A percentile compares a stretch with the other conserved stretches of the same genome.
Conservation (phyloP, 148 eudicot species). For the Rhododendron simsii region DNA sequence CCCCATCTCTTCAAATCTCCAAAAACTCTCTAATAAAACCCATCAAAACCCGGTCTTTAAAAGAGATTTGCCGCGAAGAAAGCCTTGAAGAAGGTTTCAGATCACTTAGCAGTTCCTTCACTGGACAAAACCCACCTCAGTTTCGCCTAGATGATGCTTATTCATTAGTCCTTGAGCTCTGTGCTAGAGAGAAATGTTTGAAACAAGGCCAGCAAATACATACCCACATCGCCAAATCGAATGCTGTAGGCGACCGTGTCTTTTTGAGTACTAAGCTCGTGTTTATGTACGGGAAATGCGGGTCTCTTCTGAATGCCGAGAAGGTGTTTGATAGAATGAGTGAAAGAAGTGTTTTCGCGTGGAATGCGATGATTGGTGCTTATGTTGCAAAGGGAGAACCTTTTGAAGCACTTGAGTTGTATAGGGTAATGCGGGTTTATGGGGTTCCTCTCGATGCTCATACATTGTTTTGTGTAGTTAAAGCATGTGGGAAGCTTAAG, state of each 20-base stretch:
- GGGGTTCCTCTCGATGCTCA: constrained; percentile 52
- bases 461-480: constrained; percentile 59
- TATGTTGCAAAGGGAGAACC: constrained; percentile 53
- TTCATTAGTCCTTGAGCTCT: constrained; percentile 61
- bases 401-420: constrained; percentile 46
- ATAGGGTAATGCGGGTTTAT: constrained; percentile 45
- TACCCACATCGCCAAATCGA: constrained; percentile 32
- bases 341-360: constrained; percentile 18
- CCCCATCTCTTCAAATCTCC: constrained; percentile 2
- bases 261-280: constrained; percentile 30
- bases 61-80: constrained; percentile 31
- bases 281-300: constrained; percentile 77
- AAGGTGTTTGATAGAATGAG: constrained; percentile 49
- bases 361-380: constrained; percentile 94
- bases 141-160: constrained; percentile 52
- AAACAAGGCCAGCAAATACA: constrained; percentile 54
- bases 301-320: constrained; percentile 47
- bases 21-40: constrained; percentile 19
- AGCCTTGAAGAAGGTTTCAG: constrained; percentile 38
- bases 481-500: constrained; percentile 56
- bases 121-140: constrained; percentile 9
- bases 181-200: constrained; percentile 48
- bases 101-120: constrained; percentile 30
- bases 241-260: neutral
- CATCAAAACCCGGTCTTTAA: constrained; percentile 26